A percentile compares a stretch with the other conserved stretches of the same genome.
Evolutionary conservation across 768 basidiomycete genomes (phyloP).

Genomic region (Fibroporia radiculosa): DNA sequence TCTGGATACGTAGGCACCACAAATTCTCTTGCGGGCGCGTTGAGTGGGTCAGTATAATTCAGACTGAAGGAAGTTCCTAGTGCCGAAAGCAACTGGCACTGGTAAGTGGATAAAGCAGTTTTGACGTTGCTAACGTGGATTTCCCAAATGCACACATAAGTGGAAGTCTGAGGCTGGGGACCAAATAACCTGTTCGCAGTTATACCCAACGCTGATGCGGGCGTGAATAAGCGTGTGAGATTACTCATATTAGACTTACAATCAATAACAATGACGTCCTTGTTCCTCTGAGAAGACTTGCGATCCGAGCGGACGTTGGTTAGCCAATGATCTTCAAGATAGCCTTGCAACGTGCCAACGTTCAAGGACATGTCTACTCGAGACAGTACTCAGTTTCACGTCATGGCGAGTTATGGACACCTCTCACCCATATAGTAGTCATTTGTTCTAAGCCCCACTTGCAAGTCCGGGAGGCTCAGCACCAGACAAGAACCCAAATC

Average conservation of each 20-base stretch:
- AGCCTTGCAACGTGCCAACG: constrained; percentile 48
- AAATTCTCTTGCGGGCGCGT: constrained; percentile 73
- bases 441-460: constrained; percentile 70
- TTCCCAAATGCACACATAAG: constrained; percentile 95
- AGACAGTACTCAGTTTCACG: constrained; percentile 1
- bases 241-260: constrained; percentile 23
- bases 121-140: constrained; percentile 62
- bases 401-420: not conserved
- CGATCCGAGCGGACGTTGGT: constrained; percentile 31
- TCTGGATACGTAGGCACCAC: constrained; percentile 64
- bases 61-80: constrained; percentile 51
- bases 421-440: constrained; percentile 87
- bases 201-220: constrained; percentile 59
- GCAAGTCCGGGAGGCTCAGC: constrained; percentile 57
- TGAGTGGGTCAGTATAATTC: constrained; percentile 69
- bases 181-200: constrained; percentile 85
- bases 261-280: constrained; percentile 37
- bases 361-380: constrained; percentile 72
- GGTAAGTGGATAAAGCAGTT: constrained; percentile 43
- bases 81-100: constrained; percentile 43
- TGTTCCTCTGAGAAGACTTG: constrained; percentile 9
- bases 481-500: constrained; percentile 48
- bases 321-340: constrained; percentile 38
- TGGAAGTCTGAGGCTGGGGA: constrained; percentile 71
- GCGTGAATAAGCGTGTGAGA: not conserved